phyloP scores from a whole-genome alignment of 2,329 filamentous ascomycete genomes.

The Stenocarpella maydis region DNA sequence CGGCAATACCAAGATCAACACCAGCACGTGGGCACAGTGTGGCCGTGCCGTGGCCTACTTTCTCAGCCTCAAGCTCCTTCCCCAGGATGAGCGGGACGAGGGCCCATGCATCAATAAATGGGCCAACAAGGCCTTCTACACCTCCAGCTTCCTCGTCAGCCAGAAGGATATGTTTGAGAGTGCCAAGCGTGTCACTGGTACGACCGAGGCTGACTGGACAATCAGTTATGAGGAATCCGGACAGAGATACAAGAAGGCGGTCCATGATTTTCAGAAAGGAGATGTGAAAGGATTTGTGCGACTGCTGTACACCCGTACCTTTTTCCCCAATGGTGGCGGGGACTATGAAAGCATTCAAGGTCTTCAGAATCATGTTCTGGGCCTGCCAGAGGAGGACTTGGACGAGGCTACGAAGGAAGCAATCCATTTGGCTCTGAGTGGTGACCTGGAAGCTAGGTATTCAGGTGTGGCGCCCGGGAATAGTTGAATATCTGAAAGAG shows the following conservation, averaged over 20 bases:
- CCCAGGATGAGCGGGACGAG: constrained; percentile 34
- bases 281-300: constrained; percentile 55
- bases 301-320: constrained; percentile 64
- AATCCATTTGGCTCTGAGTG: constrained; percentile 10
- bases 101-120: constrained; percentile 34
- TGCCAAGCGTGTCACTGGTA: constrained; percentile 65
- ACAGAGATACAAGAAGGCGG: constrained; percentile 58
- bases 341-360: constrained; percentile 51
- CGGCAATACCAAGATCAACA: constrained; percentile 63
- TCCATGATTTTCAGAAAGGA: constrained; percentile 53
- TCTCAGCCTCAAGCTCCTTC: constrained; percentile 51
- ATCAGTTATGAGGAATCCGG: constrained; percentile 56
- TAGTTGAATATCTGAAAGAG: not conserved
- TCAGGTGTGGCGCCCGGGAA: not conserved
- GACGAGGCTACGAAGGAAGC: constrained; percentile 60
- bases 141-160: constrained; percentile 64
- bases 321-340: constrained; percentile 54
- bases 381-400: constrained; percentile 64
- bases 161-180: constrained; percentile 72
- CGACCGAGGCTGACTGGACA: constrained; percentile 67
- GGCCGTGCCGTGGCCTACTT: constrained; percentile 50
- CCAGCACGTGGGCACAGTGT: constrained; percentile 66
- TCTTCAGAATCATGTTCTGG: constrained; percentile 62
- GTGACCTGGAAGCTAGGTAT: not conserved
- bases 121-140: constrained; percentile 56